phyloP scores from a whole-genome alignment of 2,329 filamentous ascomycete species.

The Penicillium sclerotiorum region DNA sequence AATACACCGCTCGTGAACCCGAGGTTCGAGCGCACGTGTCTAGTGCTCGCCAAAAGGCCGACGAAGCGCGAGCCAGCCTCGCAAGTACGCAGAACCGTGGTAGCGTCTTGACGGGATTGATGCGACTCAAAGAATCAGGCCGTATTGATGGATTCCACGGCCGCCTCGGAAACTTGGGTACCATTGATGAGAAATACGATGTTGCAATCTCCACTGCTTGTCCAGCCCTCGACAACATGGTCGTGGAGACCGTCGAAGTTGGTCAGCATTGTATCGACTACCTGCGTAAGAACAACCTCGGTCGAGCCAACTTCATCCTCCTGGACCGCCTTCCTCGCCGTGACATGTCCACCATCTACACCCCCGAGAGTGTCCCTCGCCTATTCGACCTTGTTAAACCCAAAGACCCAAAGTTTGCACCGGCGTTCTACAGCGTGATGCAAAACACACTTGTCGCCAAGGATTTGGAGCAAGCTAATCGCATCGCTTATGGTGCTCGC shows the following conservation, averaged over 20 bases:
- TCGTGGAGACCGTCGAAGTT: conserved; percentile 92
- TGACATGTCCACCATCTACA: conserved; percentile 78
- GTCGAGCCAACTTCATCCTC: conserved; percentile 94
- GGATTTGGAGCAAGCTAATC: conserved; percentile 92
- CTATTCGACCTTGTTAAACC: conserved; percentile 90
- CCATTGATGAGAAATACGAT: conserved; percentile 92
- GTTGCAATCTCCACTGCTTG: conserved; percentile 98
- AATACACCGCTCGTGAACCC: conserved; percentile 76
- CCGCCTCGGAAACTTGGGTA: conserved; percentile 87
- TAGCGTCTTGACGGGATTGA: conserved; percentile 86
- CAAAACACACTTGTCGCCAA: conserved; percentile 93
- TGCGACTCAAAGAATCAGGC: conserved; percentile 93
- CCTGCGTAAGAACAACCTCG: conserved; percentile 93
- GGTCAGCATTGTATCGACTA: conserved; percentile 99
- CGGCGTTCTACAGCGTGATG: conserved; percentile 93
- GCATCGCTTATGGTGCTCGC: conserved; percentile 91
- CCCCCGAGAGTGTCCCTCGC: conserved; percentile 87
- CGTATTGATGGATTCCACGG: conserved; percentile 97
- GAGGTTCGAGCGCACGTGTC: conserved; percentile 83
- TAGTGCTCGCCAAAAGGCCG: conserved; percentile 87
- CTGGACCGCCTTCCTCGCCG: conserved; percentile 81
- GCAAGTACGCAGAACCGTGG: conserved; percentile 89
- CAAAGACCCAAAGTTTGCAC: conserved; percentile 81
- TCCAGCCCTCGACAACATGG: conserved; percentile 87
- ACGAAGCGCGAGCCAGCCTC: conserved; percentile 89